Conservation (phyloP, 179 eudicot species). For the Pouteria campechiana region DNA sequence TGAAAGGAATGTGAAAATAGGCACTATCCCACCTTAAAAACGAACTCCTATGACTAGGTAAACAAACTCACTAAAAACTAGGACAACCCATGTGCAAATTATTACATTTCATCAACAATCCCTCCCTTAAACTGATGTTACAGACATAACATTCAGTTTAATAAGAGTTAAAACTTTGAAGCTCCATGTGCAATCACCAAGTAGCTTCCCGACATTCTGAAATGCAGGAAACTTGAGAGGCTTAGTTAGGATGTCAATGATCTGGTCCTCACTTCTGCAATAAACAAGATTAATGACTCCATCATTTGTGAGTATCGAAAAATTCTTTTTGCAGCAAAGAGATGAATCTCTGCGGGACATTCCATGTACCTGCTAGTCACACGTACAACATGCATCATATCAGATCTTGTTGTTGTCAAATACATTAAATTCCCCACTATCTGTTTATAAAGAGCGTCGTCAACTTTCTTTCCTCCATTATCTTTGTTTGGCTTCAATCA, state of each 20-base stretch:
- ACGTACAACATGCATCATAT: background rate
- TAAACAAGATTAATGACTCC: background rate
- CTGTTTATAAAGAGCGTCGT: background rate
- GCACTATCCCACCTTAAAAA: background rate
- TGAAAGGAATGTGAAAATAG: background rate
- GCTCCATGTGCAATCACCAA: background rate
- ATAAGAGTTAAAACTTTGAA: background rate
- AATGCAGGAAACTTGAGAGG: background rate
- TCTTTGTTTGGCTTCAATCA: background rate
- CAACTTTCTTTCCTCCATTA: background rate
- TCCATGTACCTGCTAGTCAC: background rate
- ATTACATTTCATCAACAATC: background rate
- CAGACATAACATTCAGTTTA: background rate
- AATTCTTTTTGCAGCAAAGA: background rate
- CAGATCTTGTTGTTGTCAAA: background rate
- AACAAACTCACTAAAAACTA: too few relatives aligned
- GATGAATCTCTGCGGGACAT: background rate
- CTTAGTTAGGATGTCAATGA: background rate
- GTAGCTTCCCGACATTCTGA: background rate
- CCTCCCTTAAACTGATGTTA: too few relatives aligned
- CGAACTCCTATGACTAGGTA: background rate
- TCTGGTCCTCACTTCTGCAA: conserved; percentile 1
- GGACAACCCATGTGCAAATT: background rate
- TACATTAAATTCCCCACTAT: background rate
- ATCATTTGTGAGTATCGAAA: background rate